Base-by-base conservation (phyloP, 805 yeast genomes). In the Kuraishia floccosa region DNA sequence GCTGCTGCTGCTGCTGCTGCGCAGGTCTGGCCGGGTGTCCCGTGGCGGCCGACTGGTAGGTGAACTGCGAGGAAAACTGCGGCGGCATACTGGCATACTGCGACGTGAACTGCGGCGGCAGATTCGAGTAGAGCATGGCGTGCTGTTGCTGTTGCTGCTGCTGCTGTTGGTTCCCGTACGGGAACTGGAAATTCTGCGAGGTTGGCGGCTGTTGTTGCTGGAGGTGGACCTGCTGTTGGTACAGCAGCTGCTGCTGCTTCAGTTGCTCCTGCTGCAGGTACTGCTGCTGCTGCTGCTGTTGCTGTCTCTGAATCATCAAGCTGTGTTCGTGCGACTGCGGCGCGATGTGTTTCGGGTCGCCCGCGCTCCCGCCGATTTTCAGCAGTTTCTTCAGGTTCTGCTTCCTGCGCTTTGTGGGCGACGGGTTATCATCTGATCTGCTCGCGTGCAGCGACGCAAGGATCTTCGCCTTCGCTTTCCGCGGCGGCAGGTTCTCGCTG, bases 401-500 rank as follows among this genome's bases (percentile, higher is more conserved):
- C 16, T 17, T 16, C 22, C 16, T 24, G 23, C 14, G 22, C 27
- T 30, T 30, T 6, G 13, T 9, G 17, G 27, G 31, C 13, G 28
- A 26, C 12, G 20, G 20, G 5, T 26, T 20, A 4, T 18, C 28
- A 7, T 19, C 22, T 10, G 10, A 7, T 7, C 22, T 7, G n/a
- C n/a, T n/a, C 13, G 27, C n/a, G 6, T 16, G 14, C 15, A 14
- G 27, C 13, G 27, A 17, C 5, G 28, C 21, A 5, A 30, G 13
- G 17, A 15, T 20, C 22, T 21, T 52, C 39, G 39, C 47, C 32
- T 63, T 62, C 15, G 56, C 40, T 42, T 63, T 58, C 35, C 57
- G 59, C 19, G 55, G 49, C 4, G 69, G 52, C 3, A 70, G 68
- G 23, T 61, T 57, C 46, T 52, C 60, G 33, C 57, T 63, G 43